Base-by-base conservation (phyloP, 345 rosid species). In the Populus euphratica region DNA sequence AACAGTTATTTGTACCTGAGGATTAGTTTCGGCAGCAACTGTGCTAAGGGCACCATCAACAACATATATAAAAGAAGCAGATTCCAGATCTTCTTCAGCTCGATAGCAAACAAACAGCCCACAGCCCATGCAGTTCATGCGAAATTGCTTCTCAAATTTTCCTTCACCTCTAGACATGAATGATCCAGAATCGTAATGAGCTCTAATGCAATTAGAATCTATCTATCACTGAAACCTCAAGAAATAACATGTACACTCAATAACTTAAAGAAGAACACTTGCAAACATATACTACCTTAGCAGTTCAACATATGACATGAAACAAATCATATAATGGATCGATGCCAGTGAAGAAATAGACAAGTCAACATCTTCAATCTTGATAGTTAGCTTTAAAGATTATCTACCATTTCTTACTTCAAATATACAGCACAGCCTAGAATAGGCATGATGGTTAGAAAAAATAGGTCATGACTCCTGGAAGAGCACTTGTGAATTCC, bases 121-220 rank as follows among this genome's bases (percentile, higher is more conserved):
- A 78, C 99, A 96, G 12, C 98, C 92, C 2, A 96, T 61, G 79
- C 99, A 96, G 80, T 90, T 94, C 99, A 96, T 92, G 20, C 98
- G 94, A 81, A 88, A 94, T 78, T 96, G 99, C 88, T 92, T 96
- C 94, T 96, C 99, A 83, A 92, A 50, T 74, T 88, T 94, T 18
- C 97, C 99, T 90, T 96, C 97, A 21, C 94, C 97, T 70, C 99
- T 95, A 77, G 36, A 77, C 79, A 73, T 73, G 68, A 73, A 72
- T 41, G 52, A 76, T n/a, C 36, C 54, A 77, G 39, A 63, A 9
- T 54, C 13, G 23, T n/a, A 61, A 74, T 21, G 12, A 54, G 41
- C 38, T 39, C 54, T 38, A 41, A 23, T 23, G 38, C 81, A 73
- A 73, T 31, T 49, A 47, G 39, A 6, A 56, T 12, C n/a, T 29